Conservation (phyloP, 2,329 filamentous ascomycete species). For the Lizonia empirigonia region DNA sequence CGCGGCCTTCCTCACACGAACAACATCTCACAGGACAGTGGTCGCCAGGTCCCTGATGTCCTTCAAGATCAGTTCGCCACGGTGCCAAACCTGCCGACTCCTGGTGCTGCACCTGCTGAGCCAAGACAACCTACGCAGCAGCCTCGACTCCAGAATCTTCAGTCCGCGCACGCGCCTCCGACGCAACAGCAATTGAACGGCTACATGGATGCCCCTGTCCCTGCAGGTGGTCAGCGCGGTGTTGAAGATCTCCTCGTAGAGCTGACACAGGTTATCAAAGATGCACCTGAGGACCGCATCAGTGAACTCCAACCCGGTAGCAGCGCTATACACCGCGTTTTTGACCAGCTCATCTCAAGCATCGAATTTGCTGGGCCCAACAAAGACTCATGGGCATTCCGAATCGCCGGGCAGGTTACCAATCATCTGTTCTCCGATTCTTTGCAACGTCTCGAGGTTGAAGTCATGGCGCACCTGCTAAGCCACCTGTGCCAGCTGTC, state of each 20-base stretch:
- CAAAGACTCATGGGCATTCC: slow-evolving; percentile 62
- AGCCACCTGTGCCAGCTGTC: slow-evolving; percentile 67
- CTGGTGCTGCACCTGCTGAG: slow-evolving; percentile 65
- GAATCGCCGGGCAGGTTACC: slow-evolving; percentile 62
- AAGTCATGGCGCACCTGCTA: slow-evolving; percentile 66
- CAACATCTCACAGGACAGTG: slow-evolving; percentile 63
- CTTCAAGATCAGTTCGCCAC: slow-evolving; percentile 65
- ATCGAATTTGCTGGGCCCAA: slow-evolving; percentile 60
- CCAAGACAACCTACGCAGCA: slow-evolving; percentile 62
- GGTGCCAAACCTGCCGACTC: slow-evolving; percentile 66
- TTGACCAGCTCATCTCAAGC: slow-evolving; percentile 61
- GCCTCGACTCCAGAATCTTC: slow-evolving; percentile 50
- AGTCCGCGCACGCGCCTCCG: slow-evolving; percentile 41
- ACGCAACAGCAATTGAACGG: slow-evolving; percentile 63
- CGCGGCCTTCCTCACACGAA: slow-evolving; percentile 65
- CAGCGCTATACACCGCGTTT: slow-evolving; percentile 62
- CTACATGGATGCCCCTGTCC: slow-evolving; percentile 56
- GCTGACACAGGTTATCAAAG: slow-evolving; percentile 61
- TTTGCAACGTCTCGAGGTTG: slow-evolving; percentile 63
- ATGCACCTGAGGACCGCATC: slow-evolving; percentile 63
- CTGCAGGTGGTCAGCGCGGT: slow-evolving; percentile 52
- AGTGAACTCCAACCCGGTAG: slow-evolving; percentile 60
- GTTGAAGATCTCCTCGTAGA: slow-evolving; percentile 62
- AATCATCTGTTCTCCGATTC: slow-evolving; percentile 62
- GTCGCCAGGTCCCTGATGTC: slow-evolving; percentile 66